Percentiles rank a stretch among this genome's conserved stretches.
These are phyloP conservation scores for Cryomyces antarcticus DNA, from an alignment of 495 filamentous ascomycete genomes.

Conservation along the genomic window DNA sequence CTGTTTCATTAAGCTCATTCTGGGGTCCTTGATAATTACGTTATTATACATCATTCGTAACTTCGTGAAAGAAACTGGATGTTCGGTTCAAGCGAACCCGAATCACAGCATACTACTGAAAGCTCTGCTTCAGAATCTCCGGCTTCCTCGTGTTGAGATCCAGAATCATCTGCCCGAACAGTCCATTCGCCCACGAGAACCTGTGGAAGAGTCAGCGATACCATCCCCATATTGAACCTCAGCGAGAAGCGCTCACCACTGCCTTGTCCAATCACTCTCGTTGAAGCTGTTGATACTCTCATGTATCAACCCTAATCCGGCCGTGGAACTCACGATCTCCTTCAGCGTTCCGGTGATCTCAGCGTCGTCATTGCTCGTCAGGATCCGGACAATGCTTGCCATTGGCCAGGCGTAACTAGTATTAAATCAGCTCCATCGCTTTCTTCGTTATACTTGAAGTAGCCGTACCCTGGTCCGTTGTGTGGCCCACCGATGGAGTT, in stretches of 20 bases:
- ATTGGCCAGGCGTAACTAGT: slow-evolving; percentile 29
- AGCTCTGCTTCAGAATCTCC: slow-evolving; percentile 22
- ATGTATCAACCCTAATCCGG: slow-evolving; percentile 37
- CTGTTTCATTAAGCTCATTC: too few relatives aligned
- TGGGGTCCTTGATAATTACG: too few relatives aligned
- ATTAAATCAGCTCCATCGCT: background rate
- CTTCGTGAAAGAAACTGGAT: too few relatives aligned
- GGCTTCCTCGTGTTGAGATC: slow-evolving; percentile 31
- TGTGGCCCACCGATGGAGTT: slow-evolving; percentile 37
- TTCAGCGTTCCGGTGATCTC: slow-evolving; percentile 28
- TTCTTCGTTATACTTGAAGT: background rate
- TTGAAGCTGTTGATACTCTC: slow-evolving; percentile 37
- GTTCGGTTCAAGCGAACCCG: too few relatives aligned
- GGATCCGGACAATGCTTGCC: slow-evolving; percentile 32
- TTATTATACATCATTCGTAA: too few relatives aligned
- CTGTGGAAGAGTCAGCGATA: slow-evolving; percentile 10
- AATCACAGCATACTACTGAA: slow-evolving; percentile 10
- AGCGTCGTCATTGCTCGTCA: slow-evolving; percentile 31
- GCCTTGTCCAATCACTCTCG: slow-evolving; percentile 31
- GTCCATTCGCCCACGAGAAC: slow-evolving; percentile 50
- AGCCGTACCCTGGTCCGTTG: slow-evolving; percentile 35
- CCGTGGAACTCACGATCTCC: slow-evolving; percentile 30
- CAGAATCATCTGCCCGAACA: slow-evolving; percentile 46
- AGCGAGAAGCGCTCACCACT: slow-evolving; percentile 25
- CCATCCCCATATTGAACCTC: background rate